These are phyloP conservation scores for Phaeosphaeriaceae sp. DNA, from an alignment of 2,329 filamentous ascomycete species.

Conservation along the genomic window DNA sequence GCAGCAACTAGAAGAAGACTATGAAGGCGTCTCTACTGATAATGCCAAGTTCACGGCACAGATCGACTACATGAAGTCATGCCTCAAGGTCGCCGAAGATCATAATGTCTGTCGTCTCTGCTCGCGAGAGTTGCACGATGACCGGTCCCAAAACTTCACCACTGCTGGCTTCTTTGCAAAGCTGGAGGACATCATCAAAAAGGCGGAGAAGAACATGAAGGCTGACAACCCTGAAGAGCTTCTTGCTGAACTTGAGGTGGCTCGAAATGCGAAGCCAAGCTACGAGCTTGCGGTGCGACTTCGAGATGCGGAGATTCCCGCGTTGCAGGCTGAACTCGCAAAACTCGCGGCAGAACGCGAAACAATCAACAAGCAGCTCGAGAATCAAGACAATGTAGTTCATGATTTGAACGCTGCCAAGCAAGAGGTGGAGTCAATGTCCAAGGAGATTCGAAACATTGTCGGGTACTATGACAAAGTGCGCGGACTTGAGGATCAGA, in stretches of 20 bases:
- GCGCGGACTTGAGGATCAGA: slow-evolving; percentile 72
- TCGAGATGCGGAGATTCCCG: slow-evolving; percentile 71
- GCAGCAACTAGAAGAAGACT: slow-evolving; percentile 58
- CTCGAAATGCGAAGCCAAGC: slow-evolving; percentile 63
- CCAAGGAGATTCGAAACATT: slow-evolving; percentile 79
- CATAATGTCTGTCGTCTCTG: slow-evolving; percentile 81
- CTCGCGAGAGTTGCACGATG: slow-evolving; percentile 67
- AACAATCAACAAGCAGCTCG: slow-evolving; percentile 51
- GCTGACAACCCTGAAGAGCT: slow-evolving; percentile 68
- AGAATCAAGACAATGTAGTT: slow-evolving; percentile 72
- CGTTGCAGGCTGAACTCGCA: slow-evolving; percentile 68
- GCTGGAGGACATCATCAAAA: slow-evolving; percentile 64
- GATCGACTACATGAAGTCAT: slow-evolving; percentile 74
- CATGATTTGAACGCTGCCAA: slow-evolving; percentile 68
- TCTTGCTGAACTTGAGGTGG: slow-evolving; percentile 65
- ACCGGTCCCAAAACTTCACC: slow-evolving; percentile 62
- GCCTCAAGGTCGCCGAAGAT: slow-evolving; percentile 69
- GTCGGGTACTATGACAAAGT: slow-evolving; percentile 76
- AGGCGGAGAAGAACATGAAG: slow-evolving; percentile 62
- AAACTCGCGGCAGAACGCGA: slow-evolving; percentile 53
- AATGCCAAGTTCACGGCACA: slow-evolving; percentile 73
- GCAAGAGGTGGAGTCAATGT: slow-evolving; percentile 76
- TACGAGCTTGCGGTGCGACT: slow-evolving; percentile 79
- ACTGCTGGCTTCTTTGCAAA: slow-evolving; percentile 67
- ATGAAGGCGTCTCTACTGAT: slow-evolving; percentile 65